Evolutionary conservation across 1,284 basidiomycete species (phyloP), one percentile per base, ranked within the genome.

Genomic region (Amylostereum chailletii): DNA sequence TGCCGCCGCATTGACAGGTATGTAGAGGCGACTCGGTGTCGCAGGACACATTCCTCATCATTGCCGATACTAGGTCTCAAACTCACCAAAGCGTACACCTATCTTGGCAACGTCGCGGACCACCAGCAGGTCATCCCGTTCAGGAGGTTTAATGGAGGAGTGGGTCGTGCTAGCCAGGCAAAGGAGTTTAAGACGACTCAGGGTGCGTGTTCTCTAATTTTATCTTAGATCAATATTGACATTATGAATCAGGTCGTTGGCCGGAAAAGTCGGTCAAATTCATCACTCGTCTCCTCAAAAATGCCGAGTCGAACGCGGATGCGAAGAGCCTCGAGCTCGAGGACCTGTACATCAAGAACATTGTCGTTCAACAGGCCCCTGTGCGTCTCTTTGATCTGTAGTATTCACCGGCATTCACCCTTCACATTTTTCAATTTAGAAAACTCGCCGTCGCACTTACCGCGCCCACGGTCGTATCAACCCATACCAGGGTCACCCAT

Each of bases 391-490:
- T 48, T 10, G 34, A 3, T 43, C 27, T 27, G 27, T 19, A 3
- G 27, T 34, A 3, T 37, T 34, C 7, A 34, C 39, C 43, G 48
- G 47, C 33, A 36, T 45, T 50, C 32, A 47, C 48, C 41, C 31
- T 42, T 30, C 43, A 44, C 48, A 31, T 26, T 26, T 6, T 33
- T 53, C 5, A 40, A 10, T 37, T 9, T 59, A 91, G 87, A 99
- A 99, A 92, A 99, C 96, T 69, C 93, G 93, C 71, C 92, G 96
- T 65, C 91, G 96, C 69, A 99, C 96, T 60, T 99, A 96, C 86
- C 94, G 96, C 74, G 96, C 96, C 48, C 92, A 94, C 72, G 91
- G 91, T 83, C 86, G 91, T 63, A 94, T 90, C 70, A 90, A 90
- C 74, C 86, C 88, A 48, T 90, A 89, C 77, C 88, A 92, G 72